Evolutionary conservation across 768 basidiomycete species (phyloP).

Genomic region (Inosperma sp.): DNA sequence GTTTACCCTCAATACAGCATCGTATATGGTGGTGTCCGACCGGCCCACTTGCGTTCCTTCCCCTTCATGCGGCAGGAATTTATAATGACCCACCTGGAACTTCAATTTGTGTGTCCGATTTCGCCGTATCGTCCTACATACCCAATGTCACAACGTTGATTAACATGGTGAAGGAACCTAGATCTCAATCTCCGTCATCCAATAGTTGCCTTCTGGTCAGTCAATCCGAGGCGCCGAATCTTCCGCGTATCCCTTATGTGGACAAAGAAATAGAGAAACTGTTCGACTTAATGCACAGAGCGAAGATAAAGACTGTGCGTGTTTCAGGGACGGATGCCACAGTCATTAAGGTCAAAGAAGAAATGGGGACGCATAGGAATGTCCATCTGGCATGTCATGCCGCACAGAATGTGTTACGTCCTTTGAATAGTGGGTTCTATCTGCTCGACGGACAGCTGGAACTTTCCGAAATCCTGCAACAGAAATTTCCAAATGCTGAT

Average conservation of each 20-base stretch:
- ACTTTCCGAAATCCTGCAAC: conserved; percentile 10
- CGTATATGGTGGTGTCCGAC: too few species aligned
- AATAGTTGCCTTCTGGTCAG: not conserved
- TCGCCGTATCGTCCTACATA: conserved; percentile 16
- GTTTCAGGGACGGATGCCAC: conserved; percentile 17
- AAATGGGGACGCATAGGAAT: conserved; percentile 18
- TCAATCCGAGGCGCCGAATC: too few species aligned
- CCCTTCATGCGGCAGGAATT: too few species aligned
- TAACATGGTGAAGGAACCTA: conserved; percentile 1
- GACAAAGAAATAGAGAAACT: conserved; percentile 9
- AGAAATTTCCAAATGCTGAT: conserved; percentile 25
- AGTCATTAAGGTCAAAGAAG: conserved; percentile 11
- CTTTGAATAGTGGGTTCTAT: conserved; percentile 22
- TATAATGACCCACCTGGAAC: not conserved
- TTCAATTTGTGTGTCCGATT: conserved; percentile 8
- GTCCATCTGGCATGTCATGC: conserved; percentile 34
- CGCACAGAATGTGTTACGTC: conserved; percentile 23
- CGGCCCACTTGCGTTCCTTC: conserved; percentile 24
- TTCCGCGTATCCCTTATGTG: conserved; percentile 17
- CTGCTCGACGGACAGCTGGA: conserved; percentile 20
- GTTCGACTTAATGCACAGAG: not conserved
- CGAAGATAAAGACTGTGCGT: conserved; percentile 14
- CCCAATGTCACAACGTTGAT: conserved; percentile 14
- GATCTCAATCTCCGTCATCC: not conserved
- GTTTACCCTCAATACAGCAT: not conserved